Evolutionary conservation across 768 basidiomycete species (phyloP), one percentile per base, ranked within the genome.

Genomic region (Russula dissimulans): DNA sequence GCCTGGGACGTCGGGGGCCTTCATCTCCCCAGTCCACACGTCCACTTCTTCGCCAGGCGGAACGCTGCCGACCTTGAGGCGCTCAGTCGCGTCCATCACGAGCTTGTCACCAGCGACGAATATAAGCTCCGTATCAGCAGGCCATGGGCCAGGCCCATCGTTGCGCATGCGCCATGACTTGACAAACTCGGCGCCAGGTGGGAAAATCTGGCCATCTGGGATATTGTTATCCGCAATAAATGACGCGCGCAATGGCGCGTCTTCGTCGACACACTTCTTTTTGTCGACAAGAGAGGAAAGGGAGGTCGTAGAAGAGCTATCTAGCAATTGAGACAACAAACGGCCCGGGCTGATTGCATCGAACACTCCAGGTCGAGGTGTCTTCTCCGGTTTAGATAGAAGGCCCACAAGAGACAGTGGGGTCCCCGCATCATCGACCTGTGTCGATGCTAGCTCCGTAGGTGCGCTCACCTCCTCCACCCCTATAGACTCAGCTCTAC

Each of bases 141-240:
- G 87, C 90, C 89, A 93, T 18, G 82, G 77, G 5, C 70, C 56
- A 14, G 66, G 67, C 15, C 89, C 85, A 65, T 79, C 79, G 66
- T 94, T 94, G 34, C 76, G 62, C 76, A 92, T 78, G 57, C 78
- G 76, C 91, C 91, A 94, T 22, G 82, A 83, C 72, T 92, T 93
- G 57, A 91, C 80, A 67, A 93, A 94, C 69, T 89, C 88, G 0
- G 88, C 89, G 38, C 91, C 91, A 7, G 89, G 84, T 34, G 89
- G 88, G 68, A 92, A 87, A 51, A 79, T 67, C 26, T 90, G 87
- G 0, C 89, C 90, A 65, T 87, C 85, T 4, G 80, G 75, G 52
- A 89, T 84, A 38, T 87, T 91, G 43, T 84, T 76, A 68, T 91
- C 86, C 39, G 76, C 76, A 6, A 91, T 61, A 61, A 85, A 85